Base-by-base conservation (phyloP, 2,329 filamentous ascomycete genomes). In the Arachnomyces sp. region DNA sequence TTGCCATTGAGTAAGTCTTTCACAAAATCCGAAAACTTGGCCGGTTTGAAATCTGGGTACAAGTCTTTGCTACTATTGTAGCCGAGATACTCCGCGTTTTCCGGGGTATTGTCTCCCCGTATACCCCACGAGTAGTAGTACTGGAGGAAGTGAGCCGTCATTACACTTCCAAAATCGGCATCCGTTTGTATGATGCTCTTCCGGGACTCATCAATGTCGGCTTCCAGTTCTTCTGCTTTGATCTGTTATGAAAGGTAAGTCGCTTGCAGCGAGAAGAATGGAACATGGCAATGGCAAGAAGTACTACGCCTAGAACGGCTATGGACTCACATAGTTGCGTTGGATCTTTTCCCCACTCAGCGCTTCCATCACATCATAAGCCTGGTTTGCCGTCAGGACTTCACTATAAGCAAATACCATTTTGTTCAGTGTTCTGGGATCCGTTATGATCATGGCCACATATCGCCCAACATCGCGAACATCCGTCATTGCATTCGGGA, bases 341-440 rank as follows among this genome's bases (percentile, higher is more conserved):
- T 60, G 48, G 3, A 72, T 43, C 44, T 63, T 68, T 50, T 77
- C 73, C 3, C 71, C 72, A 33, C 59, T 66, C 17, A 71, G 43
- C 31, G 64, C 56, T 47, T 76, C 73, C 20, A 76, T 47, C 0
- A 70, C 40, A 2, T 57, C 54, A 36, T 63, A 66, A 3, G 76
- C 65, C 37, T 75, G 49, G 37, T 71, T 71, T 49, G 68, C 62
- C 0, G 63, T 65, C 38, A 61, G 50, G 1, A 71, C 54, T 33
- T 73, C 67, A 42, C 63, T 66, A 46, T 71, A 74, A 3, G 63
- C 63, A 38, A 74, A 65, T 2, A 78, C 68, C 39, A 56, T 63
- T 47, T 66, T 65, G 56, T 78, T 77, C 34, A 78, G 40, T 3
- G 76, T 78, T 9, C 72, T 56, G 3, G 64, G 58, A 43, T 78